These are phyloP conservation scores for Russula foetens DNA, from an alignment of 768 basidiomycete species.

Conservation along the genomic window DNA sequence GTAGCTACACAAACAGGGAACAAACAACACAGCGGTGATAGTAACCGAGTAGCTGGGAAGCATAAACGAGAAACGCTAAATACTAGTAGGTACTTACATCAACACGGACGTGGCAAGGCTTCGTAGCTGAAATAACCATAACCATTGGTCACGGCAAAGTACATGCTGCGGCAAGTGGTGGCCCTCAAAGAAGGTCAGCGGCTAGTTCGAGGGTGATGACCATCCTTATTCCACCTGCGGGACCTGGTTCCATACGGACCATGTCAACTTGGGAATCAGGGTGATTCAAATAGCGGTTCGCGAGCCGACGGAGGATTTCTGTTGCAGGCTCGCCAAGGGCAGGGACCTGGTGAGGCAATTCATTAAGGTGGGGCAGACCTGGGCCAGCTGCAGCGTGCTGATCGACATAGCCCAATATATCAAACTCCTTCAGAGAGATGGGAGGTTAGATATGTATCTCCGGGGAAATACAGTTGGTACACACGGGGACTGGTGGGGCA, in stretches of 20 bases:
- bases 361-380: neutral
- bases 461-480: neutral
- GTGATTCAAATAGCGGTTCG: neutral
- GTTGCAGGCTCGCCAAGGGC: too few species aligned
- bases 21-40: neutral
- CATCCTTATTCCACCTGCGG: neutral
- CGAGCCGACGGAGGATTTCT: neutral
- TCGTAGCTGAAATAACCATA: too few species aligned
- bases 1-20: neutral
- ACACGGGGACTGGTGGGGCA: neutral
- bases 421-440: neutral
- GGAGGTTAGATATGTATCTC: neutral
- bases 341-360: too few species aligned
- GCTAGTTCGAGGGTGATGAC: neutral
- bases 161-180: neutral
- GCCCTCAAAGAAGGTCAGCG: neutral
- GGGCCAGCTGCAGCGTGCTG: neutral
- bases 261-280: neutral
- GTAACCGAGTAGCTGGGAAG: neutral
- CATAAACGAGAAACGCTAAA: neutral
- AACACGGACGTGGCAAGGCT: too few species aligned
- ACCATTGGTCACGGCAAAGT: too few species aligned
- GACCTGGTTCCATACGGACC: neutral
- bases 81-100: too few species aligned
- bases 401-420: neutral